Evolutionary conservation across 2,329 filamentous ascomycete species (phyloP), one percentile per base, ranked within the genome.

Genomic region (Aspergillus sp.): DNA sequence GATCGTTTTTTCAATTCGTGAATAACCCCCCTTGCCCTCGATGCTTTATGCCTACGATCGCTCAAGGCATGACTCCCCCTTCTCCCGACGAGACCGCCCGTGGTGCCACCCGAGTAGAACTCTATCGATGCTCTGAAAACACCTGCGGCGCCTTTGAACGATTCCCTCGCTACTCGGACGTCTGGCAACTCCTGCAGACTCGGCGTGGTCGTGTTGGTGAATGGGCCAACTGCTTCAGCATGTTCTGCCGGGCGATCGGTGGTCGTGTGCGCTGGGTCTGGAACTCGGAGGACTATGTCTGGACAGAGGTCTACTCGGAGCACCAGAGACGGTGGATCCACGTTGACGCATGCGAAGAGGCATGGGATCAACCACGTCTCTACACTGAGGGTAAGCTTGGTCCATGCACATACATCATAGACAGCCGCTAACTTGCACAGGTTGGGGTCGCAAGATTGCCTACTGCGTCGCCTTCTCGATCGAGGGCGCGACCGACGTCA

Each of bases 211-310:
- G 93, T 57, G 86, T 86, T 52, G 93, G 93, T 52, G 93, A 98
- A 73, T 97, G 93, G 90, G 90, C 89, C 56, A 97, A 96, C 72
- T 96, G 90, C 77, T 98, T 98, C 73, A 91, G 86, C 72, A 97
- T 97, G 93, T 79, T 98, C 45, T 97, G 91, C 75, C 83, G 91
- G 51, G 93, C 93, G 4, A 83, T 97, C 12, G 91, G 91, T 44
- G 88, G 86, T 51, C 82, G 91, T 52, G 90, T 96, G 20, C 83
- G 93, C 61, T 98, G 93, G 93, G 86, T 98, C 9, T 98, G 93
- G 93, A 97, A 97, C 59, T 85, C 86, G 25, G 93, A 97, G 69
- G 93, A 97, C 66, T 88, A 96, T 63, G 88, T 96, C 22, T 98
- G 93, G 93, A 95, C 90, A 1, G 93, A 97, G 61, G 86, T 97